phyloP scores from a whole-genome alignment of 140 eudicot genomes.

The Erigeron philadelphicus region DNA sequence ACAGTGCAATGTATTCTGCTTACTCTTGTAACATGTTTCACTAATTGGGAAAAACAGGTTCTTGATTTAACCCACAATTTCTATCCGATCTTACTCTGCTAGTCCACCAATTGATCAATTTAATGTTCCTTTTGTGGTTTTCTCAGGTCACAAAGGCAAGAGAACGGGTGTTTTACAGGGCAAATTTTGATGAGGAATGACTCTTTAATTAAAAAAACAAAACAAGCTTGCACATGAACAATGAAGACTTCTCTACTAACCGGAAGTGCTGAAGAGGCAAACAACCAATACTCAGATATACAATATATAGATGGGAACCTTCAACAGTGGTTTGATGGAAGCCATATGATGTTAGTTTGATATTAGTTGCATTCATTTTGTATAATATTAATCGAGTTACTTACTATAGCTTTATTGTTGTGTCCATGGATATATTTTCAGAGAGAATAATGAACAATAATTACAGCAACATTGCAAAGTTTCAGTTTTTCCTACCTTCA shows the following conservation, averaged over 20 bases:
- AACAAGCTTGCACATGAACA: neutral
- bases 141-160: conserved; percentile 21
- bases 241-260: neutral
- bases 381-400: neutral
- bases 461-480: neutral
- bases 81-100: neutral
- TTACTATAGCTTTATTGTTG: neutral
- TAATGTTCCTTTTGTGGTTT: conserved; percentile 5
- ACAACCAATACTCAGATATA: neutral
- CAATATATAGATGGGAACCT: neutral
- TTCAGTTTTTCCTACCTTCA: conserved; percentile 5
- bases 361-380: neutral
- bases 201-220: neutral
- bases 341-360: neutral
- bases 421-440: neutral
- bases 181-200: conserved; percentile 13
- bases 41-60: conserved; percentile 49
- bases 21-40: conserved; percentile 29
- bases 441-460: neutral
- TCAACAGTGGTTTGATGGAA: neutral
- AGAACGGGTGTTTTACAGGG: conserved; percentile 16
- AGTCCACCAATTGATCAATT: neutral
- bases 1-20: conserved; percentile 39
- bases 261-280: neutral
- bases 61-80: neutral